Percentiles rank a stretch among this genome's conserved stretches.
Conservation (phyloP, 768 basidiomycete species). For the Naematelia aurantialba region DNA sequence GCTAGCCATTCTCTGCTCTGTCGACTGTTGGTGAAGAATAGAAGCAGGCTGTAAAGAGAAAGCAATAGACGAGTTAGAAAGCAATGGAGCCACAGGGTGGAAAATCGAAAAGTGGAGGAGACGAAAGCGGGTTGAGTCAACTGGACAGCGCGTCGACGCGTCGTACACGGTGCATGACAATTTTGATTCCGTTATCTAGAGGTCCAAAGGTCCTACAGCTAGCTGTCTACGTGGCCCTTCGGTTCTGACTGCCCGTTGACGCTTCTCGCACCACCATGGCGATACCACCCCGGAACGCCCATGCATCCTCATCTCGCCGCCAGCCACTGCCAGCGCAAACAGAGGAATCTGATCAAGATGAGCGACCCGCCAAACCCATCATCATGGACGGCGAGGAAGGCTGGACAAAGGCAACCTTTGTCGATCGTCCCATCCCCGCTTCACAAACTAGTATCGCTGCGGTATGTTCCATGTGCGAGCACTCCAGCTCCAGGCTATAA, state of each 20-base stretch:
- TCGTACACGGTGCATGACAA: neutral
- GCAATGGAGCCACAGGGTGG: no score
- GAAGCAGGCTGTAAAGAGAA: neutral
- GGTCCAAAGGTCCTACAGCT: neutral
- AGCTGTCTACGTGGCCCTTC: no score
- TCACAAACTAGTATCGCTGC: neutral
- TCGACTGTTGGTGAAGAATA: neutral
- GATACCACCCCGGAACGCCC: constrained; percentile 6
- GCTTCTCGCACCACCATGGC: no score
- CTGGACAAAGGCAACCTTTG: constrained; percentile 35
- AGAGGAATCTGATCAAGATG: neutral
- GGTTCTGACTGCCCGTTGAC: no score
- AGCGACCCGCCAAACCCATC: constrained; percentile 1
- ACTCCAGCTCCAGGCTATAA: neutral
- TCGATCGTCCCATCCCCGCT: constrained; percentile 10
- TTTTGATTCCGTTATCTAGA: constrained; percentile 2
- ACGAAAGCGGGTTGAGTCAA: constrained; percentile 9
- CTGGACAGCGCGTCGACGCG: constrained; percentile 7
- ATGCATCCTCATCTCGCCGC: constrained; percentile 17
- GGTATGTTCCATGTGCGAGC: constrained; percentile 6
- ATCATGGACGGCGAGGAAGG: constrained; percentile 13
- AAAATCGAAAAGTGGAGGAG: constrained; percentile 10
- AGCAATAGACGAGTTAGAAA: no score
- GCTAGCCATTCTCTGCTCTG: constrained; percentile 27
- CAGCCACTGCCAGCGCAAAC: neutral